These are phyloP conservation scores for Pontederia crassipes DNA, from an alignment of 176 grass and related monocot genomes.

Conservation along the genomic window DNA sequence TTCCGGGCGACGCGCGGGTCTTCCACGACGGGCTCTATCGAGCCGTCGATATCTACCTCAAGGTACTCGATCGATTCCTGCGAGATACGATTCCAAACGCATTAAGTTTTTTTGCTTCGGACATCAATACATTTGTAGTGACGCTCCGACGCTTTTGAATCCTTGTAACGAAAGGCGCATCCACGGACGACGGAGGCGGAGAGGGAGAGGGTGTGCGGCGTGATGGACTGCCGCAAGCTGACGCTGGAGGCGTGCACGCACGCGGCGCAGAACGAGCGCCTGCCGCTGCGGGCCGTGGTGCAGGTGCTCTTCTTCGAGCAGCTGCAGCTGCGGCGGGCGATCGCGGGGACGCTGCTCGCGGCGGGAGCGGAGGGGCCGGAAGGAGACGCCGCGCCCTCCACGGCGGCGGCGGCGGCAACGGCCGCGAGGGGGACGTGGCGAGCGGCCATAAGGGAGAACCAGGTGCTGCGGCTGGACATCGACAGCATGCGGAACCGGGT, in stretches of 20 bases:
- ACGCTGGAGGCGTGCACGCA: conserved; percentile 97
- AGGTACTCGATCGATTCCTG: conserved; percentile 25
- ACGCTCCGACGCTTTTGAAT: background rate
- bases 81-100: no score
- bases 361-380: background rate
- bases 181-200: conserved; percentile 57
- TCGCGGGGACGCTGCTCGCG: conserved; percentile 42
- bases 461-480: conserved; percentile 72
- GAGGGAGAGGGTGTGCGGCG: conserved; percentile 58
- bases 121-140: no score
- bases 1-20: conserved; percentile 68
- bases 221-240: conserved; percentile 83
- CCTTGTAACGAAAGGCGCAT: conserved; percentile 32
- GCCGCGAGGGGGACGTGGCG: conserved; percentile 12
- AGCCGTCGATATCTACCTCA: conserved; percentile 79
- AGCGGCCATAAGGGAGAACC: conserved; percentile 43
- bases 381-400: background rate
- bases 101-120: background rate
- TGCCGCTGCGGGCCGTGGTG: conserved; percentile 84
- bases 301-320: conserved; percentile 99
- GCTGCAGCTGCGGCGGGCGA: conserved; percentile 76
- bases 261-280: conserved; percentile 92
- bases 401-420: background rate
- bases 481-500: conserved; percentile 72
- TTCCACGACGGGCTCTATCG: conserved; percentile 86